Evolutionary conservation across 768 basidiomycete species (phyloP).

Genomic region (Termitomyces sp.): DNA sequence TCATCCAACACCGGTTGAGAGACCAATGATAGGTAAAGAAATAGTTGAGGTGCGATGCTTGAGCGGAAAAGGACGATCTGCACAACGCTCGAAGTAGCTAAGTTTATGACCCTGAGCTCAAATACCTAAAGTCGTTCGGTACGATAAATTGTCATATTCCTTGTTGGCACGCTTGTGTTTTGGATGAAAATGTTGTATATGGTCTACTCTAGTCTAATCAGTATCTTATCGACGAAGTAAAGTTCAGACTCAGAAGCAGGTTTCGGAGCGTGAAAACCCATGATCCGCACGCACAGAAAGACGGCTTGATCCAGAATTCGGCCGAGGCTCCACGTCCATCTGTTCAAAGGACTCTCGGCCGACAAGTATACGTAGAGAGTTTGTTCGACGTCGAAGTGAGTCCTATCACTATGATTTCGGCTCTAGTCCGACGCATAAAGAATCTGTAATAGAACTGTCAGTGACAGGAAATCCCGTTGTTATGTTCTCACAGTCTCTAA

Average conservation of each 20-base stretch:
- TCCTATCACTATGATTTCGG: conserved; percentile 5
- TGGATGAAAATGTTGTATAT: too few relatives aligned
- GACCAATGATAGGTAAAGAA: not conserved
- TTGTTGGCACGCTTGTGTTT: too few relatives aligned
- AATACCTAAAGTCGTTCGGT: too few relatives aligned
- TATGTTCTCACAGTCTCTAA: conserved; percentile 7
- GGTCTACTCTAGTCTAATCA: too few relatives aligned
- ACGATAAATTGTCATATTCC: too few relatives aligned
- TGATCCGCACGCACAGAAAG: too few relatives aligned
- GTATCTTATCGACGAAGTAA: too few relatives aligned
- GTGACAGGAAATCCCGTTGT: not conserved
- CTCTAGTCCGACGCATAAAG: conserved; percentile 8
- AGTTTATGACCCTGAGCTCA: too few relatives aligned
- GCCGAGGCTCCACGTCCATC: too few relatives aligned
- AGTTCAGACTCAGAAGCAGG: too few relatives aligned
- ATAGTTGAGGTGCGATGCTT: not conserved
- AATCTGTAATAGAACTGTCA: conserved; percentile 1
- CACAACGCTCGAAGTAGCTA: too few relatives aligned
- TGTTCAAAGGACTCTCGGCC: not conserved
- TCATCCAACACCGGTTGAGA: not conserved
- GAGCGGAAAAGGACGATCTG: not conserved
- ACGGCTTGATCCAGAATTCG: too few relatives aligned
- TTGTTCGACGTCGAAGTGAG: not conserved
- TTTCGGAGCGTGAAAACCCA: not conserved
- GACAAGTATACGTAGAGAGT: not conserved